Conservation (phyloP, 352 stramenopile species). For the Globisporangium uncinulatum region DNA sequence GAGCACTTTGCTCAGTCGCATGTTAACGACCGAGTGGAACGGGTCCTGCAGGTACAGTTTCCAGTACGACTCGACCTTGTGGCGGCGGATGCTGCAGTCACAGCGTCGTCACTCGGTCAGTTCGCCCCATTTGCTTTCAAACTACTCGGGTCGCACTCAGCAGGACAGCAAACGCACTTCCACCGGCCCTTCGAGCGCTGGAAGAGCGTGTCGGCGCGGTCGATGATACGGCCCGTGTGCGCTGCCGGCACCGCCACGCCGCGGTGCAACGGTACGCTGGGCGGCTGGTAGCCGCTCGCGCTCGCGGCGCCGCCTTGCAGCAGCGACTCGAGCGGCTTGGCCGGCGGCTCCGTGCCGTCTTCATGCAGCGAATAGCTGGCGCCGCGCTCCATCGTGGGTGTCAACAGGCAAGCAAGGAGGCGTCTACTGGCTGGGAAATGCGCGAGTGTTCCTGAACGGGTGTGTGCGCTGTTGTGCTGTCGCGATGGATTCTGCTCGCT, state of each 20-base stretch:
- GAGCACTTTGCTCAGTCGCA: constrained; percentile 77
- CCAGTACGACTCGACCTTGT: constrained; percentile 78
- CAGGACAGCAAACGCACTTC: constrained; percentile 43
- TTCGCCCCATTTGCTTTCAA: too few species aligned
- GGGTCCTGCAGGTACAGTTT: constrained; percentile 80
- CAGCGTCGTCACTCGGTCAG: neutral
- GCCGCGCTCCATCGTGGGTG: constrained; percentile 29
- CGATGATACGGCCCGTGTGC: constrained; percentile 60
- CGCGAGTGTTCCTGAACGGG: too few species aligned
- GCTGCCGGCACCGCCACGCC: constrained; percentile 6
- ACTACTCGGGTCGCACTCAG: too few species aligned
- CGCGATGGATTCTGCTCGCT: neutral
- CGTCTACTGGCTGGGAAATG: too few species aligned
- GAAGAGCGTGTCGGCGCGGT: constrained; percentile 57
- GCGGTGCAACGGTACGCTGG: constrained; percentile 9
- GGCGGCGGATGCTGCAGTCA: constrained; percentile 53
- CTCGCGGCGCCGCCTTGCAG: constrained; percentile 10
- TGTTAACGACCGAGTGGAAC: constrained; percentile 81
- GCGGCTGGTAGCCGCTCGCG: constrained; percentile 15
- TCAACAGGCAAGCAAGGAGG: too few species aligned
- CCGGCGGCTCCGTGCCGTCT: constrained; percentile 11
- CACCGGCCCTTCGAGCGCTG: constrained; percentile 70
- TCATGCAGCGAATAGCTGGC: constrained; percentile 48
- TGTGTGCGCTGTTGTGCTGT: neutral
- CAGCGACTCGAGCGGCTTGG: constrained; percentile 13